Percentiles rank a stretch among this genome's conserved stretches.
phyloP scores from a whole-genome alignment of 371 early-diverging fungal genomes.

The Mortierella sp. region DNA sequence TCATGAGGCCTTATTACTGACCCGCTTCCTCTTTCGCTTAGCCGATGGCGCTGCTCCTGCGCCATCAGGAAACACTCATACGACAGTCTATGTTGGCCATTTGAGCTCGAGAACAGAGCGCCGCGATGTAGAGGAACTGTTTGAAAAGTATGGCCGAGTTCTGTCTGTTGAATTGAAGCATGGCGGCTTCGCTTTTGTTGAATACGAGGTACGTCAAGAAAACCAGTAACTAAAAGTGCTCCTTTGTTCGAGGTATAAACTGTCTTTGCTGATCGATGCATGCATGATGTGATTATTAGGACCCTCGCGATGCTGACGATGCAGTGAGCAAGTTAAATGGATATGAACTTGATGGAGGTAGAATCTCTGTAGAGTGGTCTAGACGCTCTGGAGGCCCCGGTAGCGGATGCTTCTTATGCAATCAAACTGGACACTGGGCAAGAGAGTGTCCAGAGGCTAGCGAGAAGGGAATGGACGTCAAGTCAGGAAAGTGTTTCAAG shows the following conservation, averaged over 20 bases:
- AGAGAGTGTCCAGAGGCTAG: slow-evolving; percentile 65
- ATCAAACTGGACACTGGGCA: slow-evolving; percentile 64
- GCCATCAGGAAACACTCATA: slow-evolving; percentile 26
- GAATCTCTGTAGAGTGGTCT: slow-evolving; percentile 61
- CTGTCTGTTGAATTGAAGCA: slow-evolving; percentile 58
- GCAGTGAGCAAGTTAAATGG: slow-evolving; percentile 60
- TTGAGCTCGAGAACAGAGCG: slow-evolving; percentile 56
- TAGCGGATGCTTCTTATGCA: slow-evolving; percentile 64
- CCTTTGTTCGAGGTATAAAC: no score
- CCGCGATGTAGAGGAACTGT: slow-evolving; percentile 57
- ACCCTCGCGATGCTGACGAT: slow-evolving; percentile 63
- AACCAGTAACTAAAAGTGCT: background rate
- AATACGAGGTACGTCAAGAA: slow-evolving; percentile 60
- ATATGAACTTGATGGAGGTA: slow-evolving; percentile 57
- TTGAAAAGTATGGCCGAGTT: slow-evolving; percentile 58
- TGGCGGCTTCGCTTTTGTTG: slow-evolving; percentile 66
- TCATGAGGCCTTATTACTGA: no score
- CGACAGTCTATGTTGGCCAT: slow-evolving; percentile 57
- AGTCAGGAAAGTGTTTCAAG: slow-evolving; percentile 64
- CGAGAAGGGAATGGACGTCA: slow-evolving; percentile 66
- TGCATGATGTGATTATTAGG: slow-evolving; percentile 43
- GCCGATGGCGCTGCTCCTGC: slow-evolving; percentile 35
- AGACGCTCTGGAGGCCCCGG: slow-evolving; percentile 61
- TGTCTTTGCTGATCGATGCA: no score
- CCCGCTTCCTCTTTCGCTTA: no score